Conservation (phyloP, 2,329 filamentous ascomycete species). For the Aspergillus fumigatiaffinis region DNA sequence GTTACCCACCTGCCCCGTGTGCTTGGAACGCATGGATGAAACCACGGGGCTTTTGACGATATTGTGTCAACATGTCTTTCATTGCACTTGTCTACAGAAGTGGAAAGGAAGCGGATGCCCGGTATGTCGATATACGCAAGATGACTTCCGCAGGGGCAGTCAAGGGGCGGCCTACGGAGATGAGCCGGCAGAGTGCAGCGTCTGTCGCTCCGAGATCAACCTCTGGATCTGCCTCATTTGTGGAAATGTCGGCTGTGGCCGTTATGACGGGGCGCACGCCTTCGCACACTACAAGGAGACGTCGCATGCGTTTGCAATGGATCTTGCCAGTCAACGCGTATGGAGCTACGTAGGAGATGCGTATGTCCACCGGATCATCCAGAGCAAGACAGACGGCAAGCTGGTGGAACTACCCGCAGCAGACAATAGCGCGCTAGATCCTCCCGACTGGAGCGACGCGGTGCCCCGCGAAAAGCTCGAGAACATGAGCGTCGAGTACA, state of each 20-base stretch:
- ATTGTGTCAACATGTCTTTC: slow-evolving; percentile 94
- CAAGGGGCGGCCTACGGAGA: slow-evolving; percentile 56
- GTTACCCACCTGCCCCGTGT: slow-evolving; percentile 92
- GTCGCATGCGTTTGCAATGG: slow-evolving; percentile 85
- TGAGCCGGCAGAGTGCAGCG: slow-evolving; percentile 59
- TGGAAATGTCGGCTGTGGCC: slow-evolving; percentile 85
- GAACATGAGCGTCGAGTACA: slow-evolving; percentile 88
- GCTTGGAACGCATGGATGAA: slow-evolving; percentile 96
- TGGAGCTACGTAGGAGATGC: slow-evolving; percentile 97
- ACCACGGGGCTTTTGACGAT: slow-evolving; percentile 93
- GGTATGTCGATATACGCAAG: slow-evolving; percentile 85
- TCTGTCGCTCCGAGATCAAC: slow-evolving; percentile 76
- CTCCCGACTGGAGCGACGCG: slow-evolving; percentile 43
- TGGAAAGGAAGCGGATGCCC: slow-evolving; percentile 94
- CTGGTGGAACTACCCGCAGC: slow-evolving; percentile 78
- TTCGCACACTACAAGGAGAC: slow-evolving; percentile 91
- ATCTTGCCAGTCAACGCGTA: slow-evolving; percentile 88
- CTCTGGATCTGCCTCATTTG: slow-evolving; percentile 96
- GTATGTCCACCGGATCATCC: slow-evolving; percentile 93
- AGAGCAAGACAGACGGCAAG: slow-evolving; percentile 89
- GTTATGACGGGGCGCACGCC: slow-evolving; percentile 90
- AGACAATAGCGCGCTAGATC: slow-evolving; percentile 41
- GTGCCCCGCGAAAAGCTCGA: slow-evolving; percentile 60
- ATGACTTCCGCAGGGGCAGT: slow-evolving; percentile 45
- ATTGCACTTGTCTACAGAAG: slow-evolving; percentile 92